These are phyloP conservation scores for Boechera stricta DNA, from an alignment of 345 rosid species.

Conservation along the genomic window DNA sequence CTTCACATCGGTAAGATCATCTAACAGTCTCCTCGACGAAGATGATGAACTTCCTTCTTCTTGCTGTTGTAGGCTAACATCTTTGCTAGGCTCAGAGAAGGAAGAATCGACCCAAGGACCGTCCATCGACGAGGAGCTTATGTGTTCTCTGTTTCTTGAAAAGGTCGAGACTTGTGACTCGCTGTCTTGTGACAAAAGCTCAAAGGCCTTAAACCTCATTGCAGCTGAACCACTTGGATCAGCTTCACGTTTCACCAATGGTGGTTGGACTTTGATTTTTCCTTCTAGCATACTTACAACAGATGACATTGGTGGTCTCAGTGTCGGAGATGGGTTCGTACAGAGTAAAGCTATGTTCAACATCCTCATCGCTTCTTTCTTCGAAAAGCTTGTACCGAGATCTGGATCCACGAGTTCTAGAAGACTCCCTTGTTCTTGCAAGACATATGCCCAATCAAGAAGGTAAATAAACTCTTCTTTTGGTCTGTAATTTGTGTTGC, in stretches of 20 bases:
- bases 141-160: conserved; percentile 51
- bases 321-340: conserved; percentile 88
- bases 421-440: conserved; percentile 93
- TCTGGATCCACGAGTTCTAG: conserved; percentile 78
- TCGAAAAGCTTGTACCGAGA: conserved; percentile 62
- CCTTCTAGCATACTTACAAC: conserved; percentile 87
- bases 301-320: conserved; percentile 85
- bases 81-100: conserved; percentile 46
- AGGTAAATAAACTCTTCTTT: conserved; percentile 93
- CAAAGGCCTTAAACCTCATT: conserved; percentile 82
- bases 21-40: conserved; percentile 36
- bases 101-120: conserved; percentile 76
- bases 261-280: conserved; percentile 70
- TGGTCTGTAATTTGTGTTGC: conserved; percentile 95
- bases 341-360: conserved; percentile 77
- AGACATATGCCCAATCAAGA: conserved; percentile 93
- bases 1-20: conserved; percentile 38
- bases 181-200: conserved; percentile 68
- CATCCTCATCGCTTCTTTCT: conserved; percentile 69
- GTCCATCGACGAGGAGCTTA: conserved; percentile 57
- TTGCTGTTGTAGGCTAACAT: conserved; percentile 36
- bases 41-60: conserved; percentile 31
- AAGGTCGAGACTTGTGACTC: conserved; percentile 54
- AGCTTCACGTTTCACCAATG: conserved; percentile 60
- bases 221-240: conserved; percentile 50